phyloP scores from a whole-genome alignment of 768 basidiomycete species.

The Tephrocybe sp. region DNA sequence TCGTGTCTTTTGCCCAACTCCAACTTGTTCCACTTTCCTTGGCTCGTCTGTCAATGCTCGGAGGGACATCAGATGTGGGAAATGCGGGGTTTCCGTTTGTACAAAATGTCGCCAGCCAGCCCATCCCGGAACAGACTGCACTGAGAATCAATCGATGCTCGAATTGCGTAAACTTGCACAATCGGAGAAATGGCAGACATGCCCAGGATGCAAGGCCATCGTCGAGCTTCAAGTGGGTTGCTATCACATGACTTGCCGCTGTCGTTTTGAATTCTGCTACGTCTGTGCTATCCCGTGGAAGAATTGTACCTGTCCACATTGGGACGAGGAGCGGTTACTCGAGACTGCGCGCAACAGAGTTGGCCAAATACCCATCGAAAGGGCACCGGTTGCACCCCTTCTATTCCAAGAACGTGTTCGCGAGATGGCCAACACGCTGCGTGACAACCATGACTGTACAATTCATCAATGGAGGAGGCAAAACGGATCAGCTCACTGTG shows the following conservation, averaged over 20 bases:
- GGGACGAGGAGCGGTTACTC: constrained; percentile 53
- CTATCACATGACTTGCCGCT: constrained; percentile 66
- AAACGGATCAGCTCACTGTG: constrained; percentile 41
- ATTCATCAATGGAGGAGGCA: constrained; percentile 45
- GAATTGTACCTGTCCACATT: constrained; percentile 58
- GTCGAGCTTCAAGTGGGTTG: constrained; percentile 60
- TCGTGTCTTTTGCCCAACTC: constrained; percentile 26
- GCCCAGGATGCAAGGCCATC: constrained; percentile 55
- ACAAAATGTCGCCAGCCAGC: constrained; percentile 45
- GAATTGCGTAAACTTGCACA: constrained; percentile 46
- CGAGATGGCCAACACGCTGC: constrained; percentile 35
- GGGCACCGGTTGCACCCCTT: constrained; percentile 25
- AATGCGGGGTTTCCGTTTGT: constrained; percentile 44
- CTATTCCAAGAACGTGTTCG: constrained; percentile 30
- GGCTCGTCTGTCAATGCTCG: constrained; percentile 24
- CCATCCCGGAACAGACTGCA: constrained; percentile 42
- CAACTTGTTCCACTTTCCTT: constrained; percentile 43
- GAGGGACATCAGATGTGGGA: constrained; percentile 31
- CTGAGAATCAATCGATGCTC: constrained; percentile 39
- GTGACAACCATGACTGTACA: constrained; percentile 55
- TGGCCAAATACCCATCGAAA: constrained; percentile 25
- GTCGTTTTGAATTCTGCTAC: constrained; percentile 63
- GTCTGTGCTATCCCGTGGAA: constrained; percentile 64
- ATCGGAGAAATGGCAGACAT: constrained; percentile 57
- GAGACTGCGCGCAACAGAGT: constrained; percentile 38